Evolutionary conservation across 2,329 filamentous ascomycete species (phyloP), one percentile per base, ranked within the genome.

Genomic region (Microsporum canis): DNA sequence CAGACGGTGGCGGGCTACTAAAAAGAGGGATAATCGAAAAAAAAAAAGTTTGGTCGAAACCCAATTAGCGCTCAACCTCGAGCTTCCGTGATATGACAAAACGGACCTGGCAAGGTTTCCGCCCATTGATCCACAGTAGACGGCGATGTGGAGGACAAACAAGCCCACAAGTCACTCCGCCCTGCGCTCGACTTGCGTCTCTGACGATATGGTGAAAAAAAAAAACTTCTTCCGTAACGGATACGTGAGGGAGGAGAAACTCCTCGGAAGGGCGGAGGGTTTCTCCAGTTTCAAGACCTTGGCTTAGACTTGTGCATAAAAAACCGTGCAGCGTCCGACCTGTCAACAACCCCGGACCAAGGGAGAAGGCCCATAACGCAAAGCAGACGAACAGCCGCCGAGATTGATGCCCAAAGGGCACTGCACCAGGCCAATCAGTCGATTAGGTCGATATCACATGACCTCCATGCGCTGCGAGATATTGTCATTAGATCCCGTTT

Each of bases 391-490:
- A 55, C 49, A 55, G 49, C 49, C 49, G 49, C 49, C 49, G 49
- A 55, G 12, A 17, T 55, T 55, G 29, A 55, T 55, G 49, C 49
- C 49, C 49, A 55, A 55, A 55, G 5, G 17, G 10, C 39, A 43
- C 39, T 43, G 39, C 5, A 36, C 14, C 49, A 33, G 31, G 33
- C 31, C 58, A 53, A 53, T 51, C 8, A 49, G 27, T 23, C 58
- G 2, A 3, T 14, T n/a, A 17, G 47, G 55, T n/a, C 58, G 33
- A 57, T 60, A 31, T 62, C 58, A 61, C 60, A 59, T 62, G 58
- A 61, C 63, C 34, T 36, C 57, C 58, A 55, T 56, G 45, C 60
- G 56, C 60, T 62, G 60, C 63, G 60, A 57, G 59, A 36, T 61
- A 36, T 34, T 29, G 31, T 53, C 49, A 6, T 17, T 31, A 5